Evolutionary conservation across 768 basidiomycete species (phyloP).

Genomic region (Lactarius hatsudake): DNA sequence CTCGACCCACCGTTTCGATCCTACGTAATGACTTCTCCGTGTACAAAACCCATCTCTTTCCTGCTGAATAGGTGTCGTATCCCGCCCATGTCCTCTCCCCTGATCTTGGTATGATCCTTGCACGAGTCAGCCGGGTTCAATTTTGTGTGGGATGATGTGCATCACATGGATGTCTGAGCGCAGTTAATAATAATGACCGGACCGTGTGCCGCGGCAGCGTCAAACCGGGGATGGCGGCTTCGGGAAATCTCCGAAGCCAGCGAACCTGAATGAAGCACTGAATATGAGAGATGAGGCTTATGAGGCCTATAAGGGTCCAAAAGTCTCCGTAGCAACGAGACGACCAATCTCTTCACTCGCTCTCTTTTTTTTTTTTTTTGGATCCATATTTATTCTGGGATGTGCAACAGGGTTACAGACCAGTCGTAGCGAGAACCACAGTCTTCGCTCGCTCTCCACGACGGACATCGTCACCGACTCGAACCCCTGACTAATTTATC

Average conservation of each 20-base stretch:
- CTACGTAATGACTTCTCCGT: too few species aligned
- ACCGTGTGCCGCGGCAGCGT: not conserved
- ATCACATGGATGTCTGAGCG: not conserved
- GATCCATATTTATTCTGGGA: too few species aligned
- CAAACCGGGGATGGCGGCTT: not conserved
- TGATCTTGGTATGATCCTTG: too few species aligned
- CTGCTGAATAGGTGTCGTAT: too few species aligned
- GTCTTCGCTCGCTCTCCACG: not conserved
- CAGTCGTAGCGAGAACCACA: too few species aligned
- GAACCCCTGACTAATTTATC: not conserved
- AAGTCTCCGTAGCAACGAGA: not conserved
- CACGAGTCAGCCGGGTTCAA: too few species aligned
- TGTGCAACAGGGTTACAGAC: too few species aligned
- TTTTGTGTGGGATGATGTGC: not conserved
- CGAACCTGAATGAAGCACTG: not conserved
- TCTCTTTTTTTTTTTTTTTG: too few species aligned
- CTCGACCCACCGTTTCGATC: too few species aligned
- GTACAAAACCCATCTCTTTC: too few species aligned
- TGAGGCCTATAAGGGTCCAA: not conserved
- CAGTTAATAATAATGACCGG: not conserved
- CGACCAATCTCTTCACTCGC: not conserved
- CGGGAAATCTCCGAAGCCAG: not conserved
- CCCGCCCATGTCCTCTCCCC: too few species aligned
- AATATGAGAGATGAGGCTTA: constrained; percentile 1
- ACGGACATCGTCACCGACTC: not conserved